Evolutionary conservation across 495 filamentous ascomycete genomes (phyloP).

Genomic region (Lasiosphaeriaceae sp.): DNA sequence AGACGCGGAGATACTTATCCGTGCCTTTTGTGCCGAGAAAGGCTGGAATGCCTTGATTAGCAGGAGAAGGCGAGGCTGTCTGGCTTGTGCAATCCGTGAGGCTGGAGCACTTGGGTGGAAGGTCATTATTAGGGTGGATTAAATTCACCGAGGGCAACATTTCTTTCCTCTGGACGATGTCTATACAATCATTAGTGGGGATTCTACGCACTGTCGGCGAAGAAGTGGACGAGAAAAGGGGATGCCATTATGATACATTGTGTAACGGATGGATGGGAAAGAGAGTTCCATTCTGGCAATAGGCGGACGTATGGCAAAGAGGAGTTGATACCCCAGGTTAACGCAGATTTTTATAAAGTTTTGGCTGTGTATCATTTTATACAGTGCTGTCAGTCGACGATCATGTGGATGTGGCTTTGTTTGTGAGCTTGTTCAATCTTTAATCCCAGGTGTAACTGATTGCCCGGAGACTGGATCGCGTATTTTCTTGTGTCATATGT

Average conservation of each 20-base stretch:
- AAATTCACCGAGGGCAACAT: not conserved
- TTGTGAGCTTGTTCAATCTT: too few relatives aligned
- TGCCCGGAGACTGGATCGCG: too few relatives aligned
- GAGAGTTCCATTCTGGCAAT: not conserved
- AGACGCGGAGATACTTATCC: conserved; percentile 60
- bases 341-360: not conserved
- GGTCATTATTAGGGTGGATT: conserved; percentile 60
- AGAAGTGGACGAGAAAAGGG: not conserved
- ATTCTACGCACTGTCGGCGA: too few relatives aligned
- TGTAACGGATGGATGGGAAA: not conserved
- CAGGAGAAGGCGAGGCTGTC: conserved; percentile 57
- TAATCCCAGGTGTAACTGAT: too few relatives aligned
- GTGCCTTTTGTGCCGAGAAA: conserved; percentile 65
- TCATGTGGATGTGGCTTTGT: too few relatives aligned
- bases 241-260: not conserved
- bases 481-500: too few relatives aligned
- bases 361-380: too few relatives aligned
- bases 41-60: conserved; percentile 68
- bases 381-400: too few relatives aligned
- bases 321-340: not conserved
- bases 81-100: conserved; percentile 67
- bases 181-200: too few relatives aligned
- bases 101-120: conserved; percentile 62
- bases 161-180: not conserved
- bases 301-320: not conserved